Conservation (phyloP, 164 flowering plant species). For the Euptelea pleiosperma region DNA sequence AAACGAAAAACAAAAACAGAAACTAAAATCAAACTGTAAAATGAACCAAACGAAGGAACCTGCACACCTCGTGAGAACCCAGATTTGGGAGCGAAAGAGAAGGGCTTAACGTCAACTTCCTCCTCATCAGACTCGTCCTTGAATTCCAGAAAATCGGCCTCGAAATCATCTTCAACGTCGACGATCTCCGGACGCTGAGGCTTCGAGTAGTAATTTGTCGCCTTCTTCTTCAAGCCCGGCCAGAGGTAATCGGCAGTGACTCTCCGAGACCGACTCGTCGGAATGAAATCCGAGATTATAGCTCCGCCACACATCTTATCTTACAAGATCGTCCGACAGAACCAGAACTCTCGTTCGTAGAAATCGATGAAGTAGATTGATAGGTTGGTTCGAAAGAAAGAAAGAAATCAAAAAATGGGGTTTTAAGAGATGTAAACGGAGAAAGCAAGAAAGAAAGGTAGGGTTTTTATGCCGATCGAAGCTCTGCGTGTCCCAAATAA, state of each 20-base stretch:
- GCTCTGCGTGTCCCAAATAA: too few relatives aligned
- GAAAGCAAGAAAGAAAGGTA: neutral
- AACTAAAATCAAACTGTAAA: too few relatives aligned
- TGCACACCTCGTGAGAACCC: too few relatives aligned
- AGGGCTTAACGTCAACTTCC: slow-evolving; percentile 35
- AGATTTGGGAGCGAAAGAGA: slow-evolving; percentile 36
- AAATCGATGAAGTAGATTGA: neutral
- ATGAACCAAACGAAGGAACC: too few relatives aligned
- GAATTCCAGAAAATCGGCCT: slow-evolving; percentile 81
- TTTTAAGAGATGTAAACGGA: too few relatives aligned
- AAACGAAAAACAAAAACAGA: too few relatives aligned
- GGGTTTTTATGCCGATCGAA: too few relatives aligned
- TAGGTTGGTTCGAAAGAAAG: neutral
- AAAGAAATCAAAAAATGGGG: neutral
- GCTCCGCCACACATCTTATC: slow-evolving; percentile 99
- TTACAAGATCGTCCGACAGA: neutral
- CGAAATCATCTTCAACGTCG: slow-evolving; percentile 59
- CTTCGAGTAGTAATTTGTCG: slow-evolving; percentile 25
- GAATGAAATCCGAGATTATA: slow-evolving; percentile 74
- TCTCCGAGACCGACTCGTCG: slow-evolving; percentile 39
- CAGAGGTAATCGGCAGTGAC: slow-evolving; percentile 50
- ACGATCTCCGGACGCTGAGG: slow-evolving; percentile 23
- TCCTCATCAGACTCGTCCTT: slow-evolving; percentile 55
- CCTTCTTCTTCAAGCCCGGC: slow-evolving; percentile 39
- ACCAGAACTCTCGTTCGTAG: too few relatives aligned